Conservation (phyloP, 208 protist genomes). For the Leishmania tarentolae region DNA sequence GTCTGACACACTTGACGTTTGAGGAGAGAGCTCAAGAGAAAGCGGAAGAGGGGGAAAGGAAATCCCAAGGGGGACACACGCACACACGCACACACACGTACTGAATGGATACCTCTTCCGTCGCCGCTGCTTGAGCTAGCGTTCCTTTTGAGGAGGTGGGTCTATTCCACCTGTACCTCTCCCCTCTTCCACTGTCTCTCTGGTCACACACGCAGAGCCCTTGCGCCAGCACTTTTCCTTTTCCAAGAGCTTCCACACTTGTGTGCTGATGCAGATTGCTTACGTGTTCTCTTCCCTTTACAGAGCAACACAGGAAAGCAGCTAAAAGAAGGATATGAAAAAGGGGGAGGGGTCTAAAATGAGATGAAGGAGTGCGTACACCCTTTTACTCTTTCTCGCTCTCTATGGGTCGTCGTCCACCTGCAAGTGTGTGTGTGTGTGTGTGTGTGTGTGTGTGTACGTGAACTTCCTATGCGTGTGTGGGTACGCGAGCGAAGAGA, state of each 20-base stretch:
- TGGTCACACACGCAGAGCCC: neutral
- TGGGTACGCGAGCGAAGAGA: neutral
- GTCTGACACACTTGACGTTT: neutral
- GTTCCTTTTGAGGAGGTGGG: neutral
- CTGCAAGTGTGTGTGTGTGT: neutral
- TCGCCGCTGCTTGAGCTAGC: neutral
- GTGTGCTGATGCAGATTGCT: neutral
- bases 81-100: constrained; percentile 1
- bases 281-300: neutral
- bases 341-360: neutral
- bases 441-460: too few species aligned
- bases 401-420: neutral
- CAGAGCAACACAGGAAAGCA: neutral
- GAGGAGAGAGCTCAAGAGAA: neutral
- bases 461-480: neutral
- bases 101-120: neutral
- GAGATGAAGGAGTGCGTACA: neutral
- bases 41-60: neutral
- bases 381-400: neutral
- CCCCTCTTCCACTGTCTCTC: neutral
- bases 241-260: neutral
- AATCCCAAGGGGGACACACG: neutral
- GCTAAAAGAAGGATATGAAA: neutral
- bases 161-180: neutral
- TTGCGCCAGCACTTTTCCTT: neutral